Conservation (phyloP, 352 stramenopile genomes). For the Globisporangium abappressorium region DNA sequence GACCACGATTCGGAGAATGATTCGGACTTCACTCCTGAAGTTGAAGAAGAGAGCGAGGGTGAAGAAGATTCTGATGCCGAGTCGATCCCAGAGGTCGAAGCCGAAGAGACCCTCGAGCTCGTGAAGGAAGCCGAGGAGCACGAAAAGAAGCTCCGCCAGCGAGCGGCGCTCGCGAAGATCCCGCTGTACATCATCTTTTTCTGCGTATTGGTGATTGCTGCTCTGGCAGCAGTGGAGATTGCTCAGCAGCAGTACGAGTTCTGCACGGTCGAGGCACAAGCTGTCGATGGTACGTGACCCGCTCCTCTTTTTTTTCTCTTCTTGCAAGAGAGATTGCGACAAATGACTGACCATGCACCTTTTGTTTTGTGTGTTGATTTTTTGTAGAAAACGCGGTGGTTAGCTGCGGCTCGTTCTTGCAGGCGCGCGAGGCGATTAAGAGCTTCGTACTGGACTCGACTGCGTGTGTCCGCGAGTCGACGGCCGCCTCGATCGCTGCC, state of each 20-base stretch:
- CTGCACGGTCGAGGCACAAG: conserved; percentile 33
- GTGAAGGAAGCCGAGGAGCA: conserved; percentile 40
- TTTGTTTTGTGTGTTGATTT: neutral
- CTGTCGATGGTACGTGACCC: conserved; percentile 31
- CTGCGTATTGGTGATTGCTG: conserved; percentile 35
- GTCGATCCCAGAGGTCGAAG: conserved; percentile 46
- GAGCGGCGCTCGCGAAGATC: conserved; percentile 8
- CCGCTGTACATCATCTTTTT: conserved; percentile 34
- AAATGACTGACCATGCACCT: neutral
- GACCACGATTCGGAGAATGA: conserved; percentile 60
- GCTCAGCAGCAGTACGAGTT: conserved; percentile 50
- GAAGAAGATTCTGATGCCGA: conserved; percentile 38
- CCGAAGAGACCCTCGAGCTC: conserved; percentile 37
- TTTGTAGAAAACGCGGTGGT: conserved; percentile 22
- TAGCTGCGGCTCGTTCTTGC: conserved; percentile 39
- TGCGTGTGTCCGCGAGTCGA: conserved; percentile 29
- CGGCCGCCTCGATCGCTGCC: neutral
- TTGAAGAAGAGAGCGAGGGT: conserved; percentile 24
- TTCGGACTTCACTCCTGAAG: conserved; percentile 50
- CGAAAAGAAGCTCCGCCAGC: conserved; percentile 20
- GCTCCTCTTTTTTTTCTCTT: neutral
- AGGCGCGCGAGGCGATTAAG: conserved; percentile 35
- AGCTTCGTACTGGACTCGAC: conserved; percentile 24
- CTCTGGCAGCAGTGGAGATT: conserved; percentile 53
- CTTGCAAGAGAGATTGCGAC: neutral